phyloP scores from a whole-genome alignment of 2,329 filamentous ascomycete genomes.

The Ambrosiella cleistominuta region DNA sequence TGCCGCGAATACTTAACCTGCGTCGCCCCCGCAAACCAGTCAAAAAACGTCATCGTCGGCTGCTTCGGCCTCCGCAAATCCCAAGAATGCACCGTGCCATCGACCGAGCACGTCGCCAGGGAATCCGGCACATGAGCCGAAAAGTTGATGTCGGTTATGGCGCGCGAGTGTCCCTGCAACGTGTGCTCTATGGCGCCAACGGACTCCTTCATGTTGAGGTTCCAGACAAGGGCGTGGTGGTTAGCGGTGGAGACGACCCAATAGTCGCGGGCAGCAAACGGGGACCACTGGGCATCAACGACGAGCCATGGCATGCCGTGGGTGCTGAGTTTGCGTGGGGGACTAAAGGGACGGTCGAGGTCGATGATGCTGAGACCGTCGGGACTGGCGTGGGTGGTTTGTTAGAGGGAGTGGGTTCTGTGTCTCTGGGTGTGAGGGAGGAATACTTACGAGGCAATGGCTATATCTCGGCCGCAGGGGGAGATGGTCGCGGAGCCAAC shows the following conservation, averaged over 20 bases:
- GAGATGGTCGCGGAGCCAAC: conserved; percentile 89
- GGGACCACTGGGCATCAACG: conserved; percentile 92
- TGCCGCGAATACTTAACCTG: conserved; percentile 92
- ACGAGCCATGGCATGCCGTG: conserved; percentile 88
- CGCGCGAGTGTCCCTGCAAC: conserved; percentile 63
- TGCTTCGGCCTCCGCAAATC: conserved; percentile 59
- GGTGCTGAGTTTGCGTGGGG: conserved; percentile 62
- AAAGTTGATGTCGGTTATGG: conserved; percentile 94
- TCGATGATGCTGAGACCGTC: conserved; percentile 85
- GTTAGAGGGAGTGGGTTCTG: background rate
- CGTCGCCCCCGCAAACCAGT: conserved; percentile 85
- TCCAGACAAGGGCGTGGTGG: conserved; percentile 88
- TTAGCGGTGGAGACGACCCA: conserved; percentile 93
- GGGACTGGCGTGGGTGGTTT: conserved; percentile 30
- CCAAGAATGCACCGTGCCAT: conserved; percentile 88
- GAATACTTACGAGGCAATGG: conserved; percentile 53
- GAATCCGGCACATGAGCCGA: conserved; percentile 82
- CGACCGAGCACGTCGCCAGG: conserved; percentile 77
- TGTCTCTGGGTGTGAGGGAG: background rate
- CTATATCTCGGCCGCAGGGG: conserved; percentile 76
- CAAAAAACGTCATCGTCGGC: conserved; percentile 66
- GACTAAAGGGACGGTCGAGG: conserved; percentile 73
- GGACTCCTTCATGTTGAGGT: conserved; percentile 61
- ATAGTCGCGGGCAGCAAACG: conserved; percentile 72
- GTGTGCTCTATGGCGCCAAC: conserved; percentile 65